phyloP scores from a whole-genome alignment of 257 asterid species.

The Solanum habrochaites region DNA sequence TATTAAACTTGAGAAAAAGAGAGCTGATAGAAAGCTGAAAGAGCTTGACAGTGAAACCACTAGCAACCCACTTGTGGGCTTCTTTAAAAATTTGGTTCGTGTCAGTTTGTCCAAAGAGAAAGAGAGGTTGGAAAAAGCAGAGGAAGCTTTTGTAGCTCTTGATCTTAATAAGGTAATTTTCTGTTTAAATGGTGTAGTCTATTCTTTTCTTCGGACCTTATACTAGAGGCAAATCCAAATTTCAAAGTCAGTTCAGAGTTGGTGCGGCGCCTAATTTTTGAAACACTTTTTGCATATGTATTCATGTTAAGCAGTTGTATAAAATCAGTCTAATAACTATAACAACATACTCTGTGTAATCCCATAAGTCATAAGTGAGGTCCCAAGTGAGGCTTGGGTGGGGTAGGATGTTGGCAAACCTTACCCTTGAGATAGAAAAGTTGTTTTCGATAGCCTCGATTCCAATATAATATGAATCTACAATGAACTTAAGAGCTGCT shows the following conservation, averaged over 20 bases:
- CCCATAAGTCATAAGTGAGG: background rate
- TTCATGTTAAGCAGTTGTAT: background rate
- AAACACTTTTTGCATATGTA: background rate
- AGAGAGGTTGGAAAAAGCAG: conserved; percentile 71
- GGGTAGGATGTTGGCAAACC: background rate
- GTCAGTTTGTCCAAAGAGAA: conserved; percentile 59
- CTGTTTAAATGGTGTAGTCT: background rate
- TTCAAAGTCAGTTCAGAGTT: background rate
- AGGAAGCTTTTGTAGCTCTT: conserved; percentile 76
- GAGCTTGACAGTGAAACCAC: conserved; percentile 61
- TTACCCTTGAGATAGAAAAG: background rate
- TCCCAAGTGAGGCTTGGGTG: background rate
- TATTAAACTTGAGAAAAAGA: conserved; percentile 88
- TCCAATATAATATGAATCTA: background rate
- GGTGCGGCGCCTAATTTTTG: background rate
- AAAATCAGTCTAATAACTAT: background rate
- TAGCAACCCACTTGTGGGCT: conserved; percentile 46
- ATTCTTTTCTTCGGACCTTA: background rate
- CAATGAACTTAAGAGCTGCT: background rate
- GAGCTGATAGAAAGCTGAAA: conserved; percentile 74
- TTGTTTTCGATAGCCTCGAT: background rate
- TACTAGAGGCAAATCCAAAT: background rate
- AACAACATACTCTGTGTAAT: background rate
- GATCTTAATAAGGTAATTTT: conserved; percentile 75
- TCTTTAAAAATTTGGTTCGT: conserved; percentile 48